A percentile compares a stretch with the other conserved stretches of the same genome.
Conservation (phyloP, 176 grass and related monocot species). For the Oryza coarctata region DNA sequence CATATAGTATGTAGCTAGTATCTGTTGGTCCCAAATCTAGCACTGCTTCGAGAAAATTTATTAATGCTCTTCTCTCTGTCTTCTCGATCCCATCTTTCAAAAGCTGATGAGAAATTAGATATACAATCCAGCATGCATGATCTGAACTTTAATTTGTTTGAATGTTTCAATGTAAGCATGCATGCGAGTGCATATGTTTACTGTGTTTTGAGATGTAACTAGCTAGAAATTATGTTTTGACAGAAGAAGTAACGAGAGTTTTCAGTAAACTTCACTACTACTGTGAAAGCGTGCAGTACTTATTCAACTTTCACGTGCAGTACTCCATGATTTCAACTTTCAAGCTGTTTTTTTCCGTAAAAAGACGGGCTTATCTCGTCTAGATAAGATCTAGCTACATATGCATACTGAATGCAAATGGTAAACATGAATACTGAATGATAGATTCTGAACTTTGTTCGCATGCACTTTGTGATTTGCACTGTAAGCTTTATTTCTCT, state of each 20-base stretch:
- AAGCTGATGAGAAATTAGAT: neutral
- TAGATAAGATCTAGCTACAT: neutral
- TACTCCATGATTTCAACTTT: neutral
- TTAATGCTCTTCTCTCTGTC: neutral
- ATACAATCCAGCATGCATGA: neutral
- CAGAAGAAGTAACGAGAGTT: neutral
- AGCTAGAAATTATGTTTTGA: neutral
- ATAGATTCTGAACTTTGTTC: too few relatives aligned
- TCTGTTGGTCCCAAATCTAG: constrained; percentile 14
- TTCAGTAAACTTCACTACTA: neutral
- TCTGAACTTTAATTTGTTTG: constrained; percentile 1
- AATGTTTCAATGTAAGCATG: neutral
- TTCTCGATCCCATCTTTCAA: neutral
- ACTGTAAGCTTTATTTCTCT: neutral
- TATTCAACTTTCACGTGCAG: neutral
- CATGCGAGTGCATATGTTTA: neutral
- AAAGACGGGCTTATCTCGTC: neutral
- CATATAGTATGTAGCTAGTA: neutral
- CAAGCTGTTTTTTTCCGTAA: neutral
- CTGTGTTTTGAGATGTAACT: neutral
- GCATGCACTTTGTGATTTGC: neutral
- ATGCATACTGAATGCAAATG: neutral
- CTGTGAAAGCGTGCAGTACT: neutral
- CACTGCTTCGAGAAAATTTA: neutral
- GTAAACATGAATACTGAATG: neutral